Base-by-base conservation (phyloP, 257 asterid genomes). In the Lantana camara region DNA sequence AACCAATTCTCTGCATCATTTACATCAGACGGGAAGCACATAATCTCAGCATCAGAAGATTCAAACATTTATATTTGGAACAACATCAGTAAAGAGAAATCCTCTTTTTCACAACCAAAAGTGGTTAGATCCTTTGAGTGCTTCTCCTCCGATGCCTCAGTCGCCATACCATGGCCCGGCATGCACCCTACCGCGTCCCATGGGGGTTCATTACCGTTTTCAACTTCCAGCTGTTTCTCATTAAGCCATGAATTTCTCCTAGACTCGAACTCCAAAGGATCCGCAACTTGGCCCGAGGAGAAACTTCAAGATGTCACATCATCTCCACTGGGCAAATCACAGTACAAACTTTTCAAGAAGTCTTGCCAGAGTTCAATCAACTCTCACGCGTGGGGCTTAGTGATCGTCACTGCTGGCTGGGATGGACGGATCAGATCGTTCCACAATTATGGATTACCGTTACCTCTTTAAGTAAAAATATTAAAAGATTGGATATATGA, bases 231-330 rank as follows among this genome's bases (percentile, higher is more conserved):
- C 27, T 78, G 77, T 64, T 83, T 83, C 72, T 84, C 95, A 7
- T 63, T 80, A 59, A 79, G 79, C 57, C 85, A 79, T 35, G 92
- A 88, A 44, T 76, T 81, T 48, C 84, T 73, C 67, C 38, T 84
- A 1, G 96, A 81, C 72, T 72, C 91, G 49, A 74, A 66, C 64
- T 76, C 88, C 10, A 83, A 75, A 60, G 93, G 88, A 55, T 82
- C 98, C 0, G 99, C 95, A 13, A 95, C 99, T 37, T 95, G 99
- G 99, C 99, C 99, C 0, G 99, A 95, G 74, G 99, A 95, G 71
- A 95, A 91, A 83, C 99, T 88, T 58, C 91, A 88, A 9, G 70
- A 91, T 4, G 75, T 77, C 32, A 80, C 80, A 0, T 44, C 80
- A 15, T 67, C 89, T 15, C 70, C 73, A 9, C 50, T 90, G 74